Conservation (phyloP, 805 yeast species). For the Saccharomycopsis oosterbeekiorum region DNA sequence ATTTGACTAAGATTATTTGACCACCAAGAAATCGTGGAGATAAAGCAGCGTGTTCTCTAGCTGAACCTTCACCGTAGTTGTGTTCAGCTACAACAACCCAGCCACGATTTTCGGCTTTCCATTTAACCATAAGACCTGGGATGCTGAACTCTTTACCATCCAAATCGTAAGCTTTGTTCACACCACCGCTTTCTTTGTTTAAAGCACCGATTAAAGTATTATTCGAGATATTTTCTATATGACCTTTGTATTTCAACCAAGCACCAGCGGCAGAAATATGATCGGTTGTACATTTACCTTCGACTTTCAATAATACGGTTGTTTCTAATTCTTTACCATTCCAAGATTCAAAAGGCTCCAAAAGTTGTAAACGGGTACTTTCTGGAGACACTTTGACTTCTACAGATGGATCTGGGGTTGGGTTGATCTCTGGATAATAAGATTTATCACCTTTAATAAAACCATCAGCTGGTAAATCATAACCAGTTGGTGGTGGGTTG, state of each 20-base stretch:
- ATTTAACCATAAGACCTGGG: slow-evolving; percentile 94
- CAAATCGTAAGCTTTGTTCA: slow-evolving; percentile 78
- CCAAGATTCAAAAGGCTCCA: slow-evolving; percentile 87
- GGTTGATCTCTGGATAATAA: slow-evolving; percentile 66
- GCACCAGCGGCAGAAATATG: slow-evolving; percentile 98
- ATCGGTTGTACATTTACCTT: slow-evolving; percentile 97
- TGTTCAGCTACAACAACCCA: slow-evolving; percentile 98
- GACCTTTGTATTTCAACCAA: slow-evolving; percentile 98
- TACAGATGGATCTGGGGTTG: slow-evolving; percentile 52
- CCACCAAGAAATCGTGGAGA: slow-evolving; percentile 96
- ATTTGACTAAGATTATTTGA: slow-evolving; percentile 74
- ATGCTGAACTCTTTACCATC: slow-evolving; percentile 71
- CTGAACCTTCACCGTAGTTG: slow-evolving; percentile 98
- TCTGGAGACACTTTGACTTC: slow-evolving; percentile 66
- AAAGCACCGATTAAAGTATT: slow-evolving; percentile 96
- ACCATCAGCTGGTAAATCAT: slow-evolving; percentile 73
- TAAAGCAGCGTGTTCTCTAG: slow-evolving; percentile 97
- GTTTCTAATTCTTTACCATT: slow-evolving; percentile 72
- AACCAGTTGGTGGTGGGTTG: slow-evolving; percentile 66
- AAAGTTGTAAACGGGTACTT: slow-evolving; percentile 84
- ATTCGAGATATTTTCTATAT: slow-evolving; percentile 87
- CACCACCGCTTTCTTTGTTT: slow-evolving; percentile 94
- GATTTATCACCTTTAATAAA: slow-evolving; percentile 65
- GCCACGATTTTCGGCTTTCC: slow-evolving; percentile 77
- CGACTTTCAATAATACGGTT: slow-evolving; percentile 76